Evolutionary conservation across 441 rosid genomes (phyloP).

Genomic region (Macaranga tanarius): DNA sequence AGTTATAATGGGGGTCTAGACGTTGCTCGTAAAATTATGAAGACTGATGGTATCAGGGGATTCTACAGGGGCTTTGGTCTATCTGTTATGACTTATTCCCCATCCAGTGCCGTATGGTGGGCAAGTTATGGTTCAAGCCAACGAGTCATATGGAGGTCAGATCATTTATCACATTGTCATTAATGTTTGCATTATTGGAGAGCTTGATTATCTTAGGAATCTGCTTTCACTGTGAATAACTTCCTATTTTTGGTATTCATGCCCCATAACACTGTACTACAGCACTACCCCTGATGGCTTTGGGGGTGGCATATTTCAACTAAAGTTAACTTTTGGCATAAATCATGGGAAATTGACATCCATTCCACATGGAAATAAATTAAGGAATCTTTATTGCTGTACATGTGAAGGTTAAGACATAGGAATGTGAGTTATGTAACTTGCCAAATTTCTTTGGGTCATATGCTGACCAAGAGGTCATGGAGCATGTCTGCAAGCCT

Average conservation of each 20-base stretch:
- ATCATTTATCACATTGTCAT: constrained; percentile 7
- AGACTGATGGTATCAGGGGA: constrained; percentile 75
- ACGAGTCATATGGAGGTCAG: constrained; percentile 90
- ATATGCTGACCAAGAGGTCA: neutral
- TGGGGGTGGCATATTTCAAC: neutral
- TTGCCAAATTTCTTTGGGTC: neutral
- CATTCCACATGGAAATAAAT: neutral
- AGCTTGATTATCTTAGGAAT: neutral
- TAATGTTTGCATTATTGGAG: neutral
- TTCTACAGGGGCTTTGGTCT: constrained; percentile 93
- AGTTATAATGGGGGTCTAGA: constrained; percentile 81
- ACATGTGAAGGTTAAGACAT: neutral
- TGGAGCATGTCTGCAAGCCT: neutral
- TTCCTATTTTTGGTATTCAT: neutral
- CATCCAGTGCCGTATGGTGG: constrained; percentile 99
- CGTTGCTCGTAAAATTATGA: constrained; percentile 74
- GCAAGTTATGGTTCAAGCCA: constrained; percentile 97
- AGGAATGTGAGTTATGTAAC: neutral
- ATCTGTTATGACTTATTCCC: constrained; percentile 88
- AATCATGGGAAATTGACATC: constrained; percentile 2
- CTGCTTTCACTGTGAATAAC: neutral
- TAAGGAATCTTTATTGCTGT: neutral
- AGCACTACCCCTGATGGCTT: neutral
- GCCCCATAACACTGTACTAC: neutral
- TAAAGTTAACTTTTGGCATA: neutral